Percentiles rank a stretch among this genome's conserved stretches.
Conservation (phyloP, 2,329 filamentous ascomycete species). For the Furcasterigmium furcatum region DNA sequence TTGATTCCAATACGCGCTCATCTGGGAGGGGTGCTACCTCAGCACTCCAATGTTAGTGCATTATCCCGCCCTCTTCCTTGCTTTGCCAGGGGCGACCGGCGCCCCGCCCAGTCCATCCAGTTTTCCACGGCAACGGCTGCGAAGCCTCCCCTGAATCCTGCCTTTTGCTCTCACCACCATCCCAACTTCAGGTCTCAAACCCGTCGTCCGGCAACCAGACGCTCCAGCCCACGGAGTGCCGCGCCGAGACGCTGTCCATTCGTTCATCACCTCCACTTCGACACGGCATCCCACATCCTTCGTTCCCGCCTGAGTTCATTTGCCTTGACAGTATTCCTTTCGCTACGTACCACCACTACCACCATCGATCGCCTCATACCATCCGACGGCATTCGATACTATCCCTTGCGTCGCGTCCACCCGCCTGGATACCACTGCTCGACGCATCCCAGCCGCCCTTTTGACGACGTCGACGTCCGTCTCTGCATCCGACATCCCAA, state of each 20-base stretch:
- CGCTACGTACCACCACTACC: background rate
- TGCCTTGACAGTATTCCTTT: background rate
- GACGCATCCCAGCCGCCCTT: background rate
- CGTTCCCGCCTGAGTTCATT: background rate
- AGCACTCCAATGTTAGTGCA: background rate
- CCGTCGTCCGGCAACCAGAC: constrained; percentile 1
- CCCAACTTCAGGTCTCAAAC: background rate
- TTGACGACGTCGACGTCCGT: too few species aligned
- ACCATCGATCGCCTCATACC: background rate
- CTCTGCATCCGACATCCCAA: background rate
- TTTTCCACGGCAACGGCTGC: background rate
- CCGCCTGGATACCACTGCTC: too few species aligned
- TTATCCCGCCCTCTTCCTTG: too few species aligned
- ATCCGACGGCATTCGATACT: background rate
- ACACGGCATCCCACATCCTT: background rate
- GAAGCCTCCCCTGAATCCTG: background rate
- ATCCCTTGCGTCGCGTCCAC: background rate
- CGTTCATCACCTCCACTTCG: background rate
- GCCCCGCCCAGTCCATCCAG: background rate
- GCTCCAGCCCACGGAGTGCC: background rate
- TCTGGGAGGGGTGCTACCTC: too few species aligned
- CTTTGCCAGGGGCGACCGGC: too few species aligned
- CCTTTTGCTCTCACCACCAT: background rate
- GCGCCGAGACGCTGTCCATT: background rate
- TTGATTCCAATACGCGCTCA: too few species aligned